Percentiles rank a stretch among this genome's conserved stretches.
Conservation (phyloP, 2,329 filamentous ascomycete genomes). For the Hypoxylon sp. region DNA sequence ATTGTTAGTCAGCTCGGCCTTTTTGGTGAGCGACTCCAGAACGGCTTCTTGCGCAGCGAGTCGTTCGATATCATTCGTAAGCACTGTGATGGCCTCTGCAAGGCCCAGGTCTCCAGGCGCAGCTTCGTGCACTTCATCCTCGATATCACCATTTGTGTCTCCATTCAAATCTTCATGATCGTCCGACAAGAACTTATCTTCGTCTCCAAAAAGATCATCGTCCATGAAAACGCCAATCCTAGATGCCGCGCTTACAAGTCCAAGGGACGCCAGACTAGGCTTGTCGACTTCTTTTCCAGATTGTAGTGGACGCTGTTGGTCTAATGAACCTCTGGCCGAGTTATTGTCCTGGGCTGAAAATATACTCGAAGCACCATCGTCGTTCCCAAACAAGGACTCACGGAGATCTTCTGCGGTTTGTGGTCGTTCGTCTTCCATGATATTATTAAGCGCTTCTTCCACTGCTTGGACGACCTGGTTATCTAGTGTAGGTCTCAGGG, state of each 20-base stretch:
- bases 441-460: slow-evolving; percentile 89
- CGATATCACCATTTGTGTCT: slow-evolving; percentile 64
- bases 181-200: slow-evolving; percentile 84
- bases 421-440: slow-evolving; percentile 80
- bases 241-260: slow-evolving; percentile 85
- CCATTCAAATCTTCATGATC: slow-evolving; percentile 78
- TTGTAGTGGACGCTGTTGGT: slow-evolving; percentile 45
- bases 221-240: slow-evolving; percentile 93
- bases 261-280: slow-evolving; percentile 89
- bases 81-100: slow-evolving; percentile 86
- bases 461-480: slow-evolving; percentile 88
- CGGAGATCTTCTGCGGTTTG: slow-evolving; percentile 70
- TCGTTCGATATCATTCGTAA: slow-evolving; percentile 92
- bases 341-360: slow-evolving; percentile 65
- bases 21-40: slow-evolving; percentile 88
- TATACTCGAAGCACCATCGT: slow-evolving; percentile 59
- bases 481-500: slow-evolving; percentile 70
- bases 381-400: slow-evolving; percentile 71
- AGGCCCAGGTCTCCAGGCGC: slow-evolving; percentile 93
- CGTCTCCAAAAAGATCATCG: slow-evolving; percentile 91
- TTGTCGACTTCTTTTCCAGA: slow-evolving; percentile 65
- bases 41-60: slow-evolving; percentile 88
- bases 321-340: slow-evolving; percentile 56
- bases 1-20: slow-evolving; percentile 97
- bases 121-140: slow-evolving; percentile 90